A percentile compares a stretch with the other conserved stretches of the same genome.
Evolutionary conservation across 345 rosid species (phyloP).

Genomic region (Eucalyptus curtisii): DNA sequence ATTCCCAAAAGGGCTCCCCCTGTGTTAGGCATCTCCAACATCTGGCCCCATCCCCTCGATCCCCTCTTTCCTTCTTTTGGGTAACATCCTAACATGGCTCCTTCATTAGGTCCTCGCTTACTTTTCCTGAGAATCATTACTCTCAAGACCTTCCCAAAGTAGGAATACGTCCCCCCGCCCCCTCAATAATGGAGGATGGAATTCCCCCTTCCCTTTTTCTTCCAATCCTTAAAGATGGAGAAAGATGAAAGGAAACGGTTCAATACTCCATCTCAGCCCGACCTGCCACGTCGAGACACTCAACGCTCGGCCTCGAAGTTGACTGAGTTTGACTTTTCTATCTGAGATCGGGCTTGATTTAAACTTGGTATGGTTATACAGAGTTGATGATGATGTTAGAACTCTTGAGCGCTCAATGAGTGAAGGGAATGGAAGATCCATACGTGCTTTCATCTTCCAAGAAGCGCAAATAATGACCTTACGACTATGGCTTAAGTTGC

Average conservation of each 20-base stretch:
- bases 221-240: background rate
- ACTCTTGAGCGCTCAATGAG: background rate
- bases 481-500: background rate
- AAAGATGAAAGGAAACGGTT: background rate
- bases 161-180: background rate
- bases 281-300: background rate
- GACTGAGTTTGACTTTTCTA: background rate
- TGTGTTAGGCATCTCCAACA: background rate
- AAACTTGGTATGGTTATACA: background rate
- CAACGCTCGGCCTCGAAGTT: background rate
- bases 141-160: background rate
- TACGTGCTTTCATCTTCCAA: background rate
- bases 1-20: background rate
- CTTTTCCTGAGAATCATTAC: background rate
- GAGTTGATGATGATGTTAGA: background rate
- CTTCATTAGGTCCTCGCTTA: slow-evolving; percentile 3
- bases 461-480: background rate
- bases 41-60: slow-evolving; percentile 17
- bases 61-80: slow-evolving; percentile 25
- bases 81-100: slow-evolving; percentile 37
- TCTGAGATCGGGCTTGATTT: background rate
- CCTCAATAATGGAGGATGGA: background rate
- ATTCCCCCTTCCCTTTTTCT: background rate
- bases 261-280: background rate
- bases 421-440: background rate